These are phyloP conservation scores for Geranium rotundifolium DNA, from an alignment of 345 rosid genomes.

Conservation along the genomic window DNA sequence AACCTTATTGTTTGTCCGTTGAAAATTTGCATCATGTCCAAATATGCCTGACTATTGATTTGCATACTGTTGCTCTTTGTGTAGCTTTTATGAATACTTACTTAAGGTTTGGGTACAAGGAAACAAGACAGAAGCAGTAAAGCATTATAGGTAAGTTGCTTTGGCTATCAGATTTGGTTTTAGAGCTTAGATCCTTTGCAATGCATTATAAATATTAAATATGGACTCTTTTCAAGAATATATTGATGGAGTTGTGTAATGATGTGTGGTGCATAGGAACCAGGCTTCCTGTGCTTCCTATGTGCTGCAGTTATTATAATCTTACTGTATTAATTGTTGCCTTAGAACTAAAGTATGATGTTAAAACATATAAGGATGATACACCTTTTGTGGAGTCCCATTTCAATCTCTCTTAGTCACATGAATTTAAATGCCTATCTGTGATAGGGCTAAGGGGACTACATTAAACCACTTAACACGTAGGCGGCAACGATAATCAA, in stretches of 20 bases:
- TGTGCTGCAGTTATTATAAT: background rate
- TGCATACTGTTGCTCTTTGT: slow-evolving; percentile 3
- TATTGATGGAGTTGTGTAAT: background rate
- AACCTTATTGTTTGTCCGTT: background rate
- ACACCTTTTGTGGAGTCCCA: no score
- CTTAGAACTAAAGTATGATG: no score
- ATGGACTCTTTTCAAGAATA: background rate
- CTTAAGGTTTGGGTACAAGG: slow-evolving; percentile 98
- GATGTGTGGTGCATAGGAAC: background rate
- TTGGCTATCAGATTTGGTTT: background rate
- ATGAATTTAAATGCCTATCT: no score
- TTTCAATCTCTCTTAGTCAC: no score
- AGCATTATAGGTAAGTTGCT: slow-evolving; percentile 51
- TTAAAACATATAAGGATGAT: no score
- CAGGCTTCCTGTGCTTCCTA: background rate
- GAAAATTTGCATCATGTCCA: background rate
- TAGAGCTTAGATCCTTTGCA: background rate
- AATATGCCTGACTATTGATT: background rate
- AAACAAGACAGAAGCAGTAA: slow-evolving; percentile 68
- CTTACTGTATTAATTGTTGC: no score
- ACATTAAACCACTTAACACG: no score
- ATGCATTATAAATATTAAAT: no score
- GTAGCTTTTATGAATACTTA: slow-evolving; percentile 92
- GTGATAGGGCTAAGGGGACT: no score
- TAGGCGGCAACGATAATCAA: no score